These are phyloP conservation scores for Tetrapisispora fleetii DNA, from an alignment of 805 yeast genomes.

Conservation along the genomic window DNA sequence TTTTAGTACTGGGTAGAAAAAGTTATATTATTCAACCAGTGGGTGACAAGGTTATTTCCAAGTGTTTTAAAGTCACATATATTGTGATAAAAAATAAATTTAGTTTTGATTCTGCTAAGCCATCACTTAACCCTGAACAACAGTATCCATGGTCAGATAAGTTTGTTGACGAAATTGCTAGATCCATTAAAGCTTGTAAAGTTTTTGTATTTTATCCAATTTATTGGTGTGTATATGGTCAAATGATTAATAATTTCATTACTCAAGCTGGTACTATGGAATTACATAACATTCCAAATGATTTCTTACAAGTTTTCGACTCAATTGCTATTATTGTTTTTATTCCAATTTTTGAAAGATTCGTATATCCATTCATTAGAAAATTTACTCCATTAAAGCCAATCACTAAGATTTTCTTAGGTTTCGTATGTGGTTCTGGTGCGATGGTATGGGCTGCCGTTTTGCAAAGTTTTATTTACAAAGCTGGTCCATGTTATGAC, in stretches of 20 bases:
- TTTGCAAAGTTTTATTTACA: slow-evolving; percentile 59
- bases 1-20: slow-evolving; percentile 44
- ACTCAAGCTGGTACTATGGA: slow-evolving; percentile 70
- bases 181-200: slow-evolving; percentile 61
- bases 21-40: slow-evolving; percentile 51
- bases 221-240: slow-evolving; percentile 66
- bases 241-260: slow-evolving; percentile 63
- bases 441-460: slow-evolving; percentile 73
- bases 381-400: slow-evolving; percentile 50
- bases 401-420: slow-evolving; percentile 58
- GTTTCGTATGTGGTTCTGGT: slow-evolving; percentile 54
- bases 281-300: slow-evolving; percentile 71
- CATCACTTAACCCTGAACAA: slow-evolving; percentile 40
- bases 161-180: slow-evolving; percentile 63
- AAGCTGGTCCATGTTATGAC: slow-evolving; percentile 65
- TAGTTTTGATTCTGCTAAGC: slow-evolving; percentile 47
- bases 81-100: slow-evolving; percentile 39
- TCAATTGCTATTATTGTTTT: slow-evolving; percentile 68
- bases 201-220: slow-evolving; percentile 63
- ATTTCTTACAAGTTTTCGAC: slow-evolving; percentile 65
- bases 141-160: slow-evolving; percentile 52
- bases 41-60: slow-evolving; percentile 48
- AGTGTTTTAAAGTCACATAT: slow-evolving; percentile 38
- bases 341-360: slow-evolving; percentile 59
- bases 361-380: slow-evolving; percentile 47